phyloP scores from a whole-genome alignment of 371 early-diverging fungal genomes.

The Mortierella sp. region DNA sequence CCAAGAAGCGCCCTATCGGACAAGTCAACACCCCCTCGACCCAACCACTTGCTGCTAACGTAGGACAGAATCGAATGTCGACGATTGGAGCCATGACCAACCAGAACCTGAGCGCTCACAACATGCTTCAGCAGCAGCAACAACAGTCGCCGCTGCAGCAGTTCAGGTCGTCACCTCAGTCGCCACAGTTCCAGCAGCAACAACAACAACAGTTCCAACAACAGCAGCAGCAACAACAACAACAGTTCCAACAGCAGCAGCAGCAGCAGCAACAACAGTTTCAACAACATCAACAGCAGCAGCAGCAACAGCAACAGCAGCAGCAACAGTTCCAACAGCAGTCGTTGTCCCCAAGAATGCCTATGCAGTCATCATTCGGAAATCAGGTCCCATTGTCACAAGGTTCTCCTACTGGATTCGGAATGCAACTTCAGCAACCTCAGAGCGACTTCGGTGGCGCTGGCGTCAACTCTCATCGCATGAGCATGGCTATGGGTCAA shows the following conservation, averaged over 20 bases:
- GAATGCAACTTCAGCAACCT: slow-evolving; percentile 15
- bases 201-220: background rate
- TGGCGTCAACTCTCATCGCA: slow-evolving; percentile 26
- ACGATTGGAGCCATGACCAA: slow-evolving; percentile 50
- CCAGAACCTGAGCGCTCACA: slow-evolving; percentile 38
- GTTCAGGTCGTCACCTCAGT: slow-evolving; percentile 7
- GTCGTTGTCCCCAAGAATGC: slow-evolving; percentile 26
- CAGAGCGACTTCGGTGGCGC: slow-evolving; percentile 37
- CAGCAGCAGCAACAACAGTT: slow-evolving; percentile 9
- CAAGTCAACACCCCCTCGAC: slow-evolving; percentile 30
- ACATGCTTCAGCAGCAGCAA: slow-evolving; percentile 42
- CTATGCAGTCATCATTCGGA: slow-evolving; percentile 30
- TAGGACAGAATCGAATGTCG: slow-evolving; percentile 29
- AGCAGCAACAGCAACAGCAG: slow-evolving; percentile 17
- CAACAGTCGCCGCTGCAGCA: slow-evolving; percentile 41
- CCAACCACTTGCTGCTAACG: slow-evolving; percentile 34
- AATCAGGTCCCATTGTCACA: slow-evolving; percentile 26
- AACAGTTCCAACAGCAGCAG: slow-evolving; percentile 30
- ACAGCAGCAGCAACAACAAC: slow-evolving; percentile 25
- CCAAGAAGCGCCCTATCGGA: slow-evolving; percentile 65
- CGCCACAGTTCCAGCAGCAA: slow-evolving; percentile 23
- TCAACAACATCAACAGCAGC: slow-evolving; percentile 25
- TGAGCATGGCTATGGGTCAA: slow-evolving; percentile 38
- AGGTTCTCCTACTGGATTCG: slow-evolving; percentile 16
- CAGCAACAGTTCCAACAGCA: slow-evolving; percentile 34